phyloP scores from a whole-genome alignment of 1,139 yeast species.

The Blastobotrys buckinghamii region DNA sequence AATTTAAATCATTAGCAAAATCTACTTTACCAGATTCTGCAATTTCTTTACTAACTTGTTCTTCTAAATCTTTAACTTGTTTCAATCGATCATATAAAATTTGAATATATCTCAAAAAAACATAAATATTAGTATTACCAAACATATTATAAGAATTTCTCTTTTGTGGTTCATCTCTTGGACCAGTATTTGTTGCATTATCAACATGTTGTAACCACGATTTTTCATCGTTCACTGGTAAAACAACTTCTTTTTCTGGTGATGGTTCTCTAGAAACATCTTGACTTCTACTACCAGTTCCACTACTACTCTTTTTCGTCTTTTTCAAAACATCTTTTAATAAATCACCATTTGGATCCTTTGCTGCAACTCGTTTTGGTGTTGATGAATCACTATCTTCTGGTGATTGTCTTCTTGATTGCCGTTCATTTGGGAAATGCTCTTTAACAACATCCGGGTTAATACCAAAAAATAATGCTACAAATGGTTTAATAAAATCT shows the following conservation, averaged over 20 bases:
- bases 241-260: slow-evolving; percentile 23
- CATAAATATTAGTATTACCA: slow-evolving; percentile 87
- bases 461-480: slow-evolving; percentile 62
- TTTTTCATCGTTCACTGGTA: slow-evolving; percentile 16
- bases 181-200: slow-evolving; percentile 16
- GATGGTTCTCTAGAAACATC: slow-evolving; percentile 21
- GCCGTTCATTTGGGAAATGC: slow-evolving; percentile 16
- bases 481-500: slow-evolving; percentile 64
- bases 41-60: slow-evolving; percentile 65
- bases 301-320: slow-evolving; percentile 38
- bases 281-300: slow-evolving; percentile 5
- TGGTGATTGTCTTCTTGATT: slow-evolving; percentile 16
- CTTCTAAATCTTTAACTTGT: slow-evolving; percentile 67
- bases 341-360: slow-evolving; percentile 45
- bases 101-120: slow-evolving; percentile 81
- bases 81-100: slow-evolving; percentile 73
- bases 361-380: slow-evolving; percentile 37
- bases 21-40: slow-evolving; percentile 54
- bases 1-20: slow-evolving; percentile 83
- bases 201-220: slow-evolving; percentile 16
- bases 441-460: slow-evolving; percentile 22
- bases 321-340: slow-evolving; percentile 68
- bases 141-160: slow-evolving; percentile 63
- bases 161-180: slow-evolving; percentile 17
- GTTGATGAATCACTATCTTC: slow-evolving; percentile 32